Evolutionary conservation across 129 eudicot genomes (phyloP).

Genomic region (Artemisia argyi): DNA sequence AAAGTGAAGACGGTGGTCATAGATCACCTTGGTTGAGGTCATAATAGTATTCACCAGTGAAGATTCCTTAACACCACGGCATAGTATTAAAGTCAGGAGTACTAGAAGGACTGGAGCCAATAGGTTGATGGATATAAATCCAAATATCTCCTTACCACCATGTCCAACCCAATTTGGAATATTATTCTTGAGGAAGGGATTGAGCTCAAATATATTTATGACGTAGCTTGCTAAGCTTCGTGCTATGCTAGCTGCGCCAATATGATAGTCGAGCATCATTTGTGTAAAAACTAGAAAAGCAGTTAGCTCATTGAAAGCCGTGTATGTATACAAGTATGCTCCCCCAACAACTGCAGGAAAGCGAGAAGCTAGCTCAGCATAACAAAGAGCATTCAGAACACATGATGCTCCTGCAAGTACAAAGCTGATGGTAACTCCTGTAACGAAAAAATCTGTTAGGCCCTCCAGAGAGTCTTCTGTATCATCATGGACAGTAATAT

Average conservation of each 20-base stretch:
- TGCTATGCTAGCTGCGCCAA: constrained; percentile 99
- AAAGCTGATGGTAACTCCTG: constrained; percentile 95
- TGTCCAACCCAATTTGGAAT: constrained; percentile 96
- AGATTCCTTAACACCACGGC: constrained; percentile 90
- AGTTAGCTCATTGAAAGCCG: constrained; percentile 97
- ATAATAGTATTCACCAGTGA: constrained; percentile 72
- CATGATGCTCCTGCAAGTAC: constrained; percentile 95
- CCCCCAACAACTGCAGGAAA: constrained; percentile 99
- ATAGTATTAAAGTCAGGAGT: constrained; percentile 69
- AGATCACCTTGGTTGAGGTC: constrained; percentile 85
- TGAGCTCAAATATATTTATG: constrained; percentile 69
- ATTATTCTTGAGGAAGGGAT: constrained; percentile 58
- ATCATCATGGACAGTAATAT: too few relatives aligned
- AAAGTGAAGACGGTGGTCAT: not conserved
- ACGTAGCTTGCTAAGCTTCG: constrained; percentile 92
- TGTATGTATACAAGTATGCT: constrained; percentile 84
- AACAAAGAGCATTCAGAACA: constrained; percentile 91
- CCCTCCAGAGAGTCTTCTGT: not conserved
- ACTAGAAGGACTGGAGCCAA: constrained; percentile 85
- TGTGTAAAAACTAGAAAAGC: constrained; percentile 96
- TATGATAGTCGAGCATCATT: constrained; percentile 96
- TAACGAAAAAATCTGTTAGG: constrained; percentile 9
- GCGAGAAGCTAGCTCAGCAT: constrained; percentile 93
- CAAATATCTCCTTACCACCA: constrained; percentile 64
- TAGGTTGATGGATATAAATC: constrained; percentile 72